Conservation (phyloP, 2,329 filamentous ascomycete genomes). For the Trichoderma sp. region DNA sequence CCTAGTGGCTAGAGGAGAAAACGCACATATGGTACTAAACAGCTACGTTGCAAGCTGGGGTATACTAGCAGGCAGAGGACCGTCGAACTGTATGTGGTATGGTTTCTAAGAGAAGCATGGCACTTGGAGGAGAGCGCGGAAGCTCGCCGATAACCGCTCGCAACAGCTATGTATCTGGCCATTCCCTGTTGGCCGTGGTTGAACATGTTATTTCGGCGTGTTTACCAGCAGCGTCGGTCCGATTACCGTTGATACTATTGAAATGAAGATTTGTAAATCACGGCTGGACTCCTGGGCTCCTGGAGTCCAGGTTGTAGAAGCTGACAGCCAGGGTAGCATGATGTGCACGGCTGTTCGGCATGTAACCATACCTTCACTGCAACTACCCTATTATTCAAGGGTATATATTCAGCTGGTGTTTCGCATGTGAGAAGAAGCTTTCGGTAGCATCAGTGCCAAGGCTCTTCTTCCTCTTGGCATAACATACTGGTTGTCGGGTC, state of each 20-base stretch:
- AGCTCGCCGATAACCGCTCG: background rate
- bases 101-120: background rate
- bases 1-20: background rate
- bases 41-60: background rate
- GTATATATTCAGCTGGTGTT: background rate
- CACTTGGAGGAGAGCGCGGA: background rate
- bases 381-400: background rate
- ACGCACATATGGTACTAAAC: background rate
- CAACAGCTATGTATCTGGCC: background rate
- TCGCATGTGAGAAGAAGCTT: background rate
- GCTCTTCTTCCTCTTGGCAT: background rate
- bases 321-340: background rate
- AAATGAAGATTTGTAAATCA: background rate
- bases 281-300: background rate
- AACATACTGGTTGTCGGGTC: background rate
- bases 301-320: background rate
- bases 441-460: slow-evolving; percentile 1
- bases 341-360: background rate
- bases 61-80: background rate
- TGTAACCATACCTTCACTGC: background rate
- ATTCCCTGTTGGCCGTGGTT: background rate
- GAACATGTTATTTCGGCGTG: background rate
- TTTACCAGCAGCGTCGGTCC: background rate
- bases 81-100: background rate
- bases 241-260: background rate